Evolutionary conservation across 129 eudicot genomes (phyloP), one percentile per base, ranked within the genome.

Genomic region (Scalesia atractyloides): DNA sequence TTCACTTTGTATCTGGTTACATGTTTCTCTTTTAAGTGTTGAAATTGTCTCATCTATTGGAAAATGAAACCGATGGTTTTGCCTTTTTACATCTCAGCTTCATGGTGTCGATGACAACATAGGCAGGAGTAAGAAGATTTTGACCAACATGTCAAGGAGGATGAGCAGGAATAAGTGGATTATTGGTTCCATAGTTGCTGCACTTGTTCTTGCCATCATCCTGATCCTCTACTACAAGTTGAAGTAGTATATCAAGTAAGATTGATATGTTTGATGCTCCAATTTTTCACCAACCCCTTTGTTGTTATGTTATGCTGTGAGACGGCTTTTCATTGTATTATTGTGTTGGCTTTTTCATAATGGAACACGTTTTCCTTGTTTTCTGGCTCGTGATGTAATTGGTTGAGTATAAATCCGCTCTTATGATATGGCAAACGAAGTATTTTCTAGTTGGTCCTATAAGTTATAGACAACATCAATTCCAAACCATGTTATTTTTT

Each of bases 161-260:
- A 79, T 87, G 84, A 84, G 81, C 82, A 82, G 82, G 83, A 84
- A 87, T 79, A 87, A 87, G 78, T 84, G 82, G 82, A 81, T 82
- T 26, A 64, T 82, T 41, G 87, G 90, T 17, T 79, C 81, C 50
- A 37, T 85, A 34, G 74, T 85, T 60, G 74, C 76, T 0, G 85
- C 75, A 48, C 89, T 87, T 13, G 53, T 81, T 43, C 74, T 87
- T 22, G 86, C 89, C 15, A 73, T 87, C 74, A 73, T 82, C 72
- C 70, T 84, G 72, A 87, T 87, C 68, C 58, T 87, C 69, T 87
- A 87, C 79, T 87, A 79, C 54, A 81, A 87, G 76, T 56, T 84
- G 70, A 82, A 14, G 65, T 72, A 80, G 59, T 69, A 19, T 58
- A 20, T 54, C 10, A 44, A 22, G 73, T 10, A 73, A 65, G 64